Evolutionary conservation across 2,329 filamentous ascomycete genomes (phyloP).

Genomic region (Fusarium dimerum): DNA sequence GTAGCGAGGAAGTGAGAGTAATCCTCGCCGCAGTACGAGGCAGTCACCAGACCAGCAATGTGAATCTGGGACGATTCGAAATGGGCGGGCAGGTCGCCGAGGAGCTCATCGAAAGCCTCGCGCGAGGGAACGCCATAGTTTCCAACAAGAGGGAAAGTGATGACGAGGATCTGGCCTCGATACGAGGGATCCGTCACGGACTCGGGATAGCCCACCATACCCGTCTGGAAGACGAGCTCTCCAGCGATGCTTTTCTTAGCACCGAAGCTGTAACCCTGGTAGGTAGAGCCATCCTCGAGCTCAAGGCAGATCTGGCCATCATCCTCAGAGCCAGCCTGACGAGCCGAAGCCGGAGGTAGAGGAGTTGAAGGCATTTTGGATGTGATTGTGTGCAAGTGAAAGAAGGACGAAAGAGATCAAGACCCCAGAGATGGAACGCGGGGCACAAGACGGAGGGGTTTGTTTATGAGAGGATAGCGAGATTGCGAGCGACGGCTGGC

Average conservation of each 20-base stretch:
- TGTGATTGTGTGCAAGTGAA: conserved; percentile 13
- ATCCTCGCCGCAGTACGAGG: conserved; percentile 90
- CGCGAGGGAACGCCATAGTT: conserved; percentile 97
- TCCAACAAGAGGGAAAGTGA: conserved; percentile 92
- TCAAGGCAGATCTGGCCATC: conserved; percentile 80
- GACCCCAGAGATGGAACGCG: conserved; percentile 24
- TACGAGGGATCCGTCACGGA: conserved; percentile 87
- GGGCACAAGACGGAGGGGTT: conserved; percentile 29
- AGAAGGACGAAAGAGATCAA: conserved; percentile 13
- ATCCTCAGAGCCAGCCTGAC: conserved; percentile 51
- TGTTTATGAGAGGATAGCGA: conserved; percentile 25
- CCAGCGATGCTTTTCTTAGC: conserved; percentile 91
- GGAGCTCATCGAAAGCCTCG: conserved; percentile 79
- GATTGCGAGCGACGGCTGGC: conserved; percentile 36
- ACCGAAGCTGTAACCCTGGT: conserved; percentile 95
- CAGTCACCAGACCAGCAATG: conserved; percentile 86
- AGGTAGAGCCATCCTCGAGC: conserved; percentile 86
- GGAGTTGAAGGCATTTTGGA: conserved; percentile 37
- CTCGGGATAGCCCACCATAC: conserved; percentile 98
- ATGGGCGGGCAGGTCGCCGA: conserved; percentile 83
- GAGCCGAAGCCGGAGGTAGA: conserved; percentile 61
- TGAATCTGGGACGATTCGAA: conserved; percentile 95
- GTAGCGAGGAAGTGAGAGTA: conserved; percentile 92
- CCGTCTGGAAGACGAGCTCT: conserved; percentile 98
- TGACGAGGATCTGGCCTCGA: conserved; percentile 90